These are phyloP conservation scores for Mycena polygramma DNA, from an alignment of 768 basidiomycete species.

Conservation along the genomic window DNA sequence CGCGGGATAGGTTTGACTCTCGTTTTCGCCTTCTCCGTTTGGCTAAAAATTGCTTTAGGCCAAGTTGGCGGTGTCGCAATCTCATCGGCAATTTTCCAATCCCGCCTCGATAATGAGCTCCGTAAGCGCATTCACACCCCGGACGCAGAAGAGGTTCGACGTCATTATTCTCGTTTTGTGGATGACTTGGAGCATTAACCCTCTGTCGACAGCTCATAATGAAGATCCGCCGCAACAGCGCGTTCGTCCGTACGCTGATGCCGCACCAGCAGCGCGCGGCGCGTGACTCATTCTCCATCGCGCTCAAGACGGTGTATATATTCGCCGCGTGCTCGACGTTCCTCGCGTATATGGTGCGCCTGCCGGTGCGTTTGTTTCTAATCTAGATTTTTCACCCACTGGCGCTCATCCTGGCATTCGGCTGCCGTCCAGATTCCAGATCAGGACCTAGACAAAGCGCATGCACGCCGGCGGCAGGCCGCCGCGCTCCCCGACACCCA, in stretches of 20 bases:
- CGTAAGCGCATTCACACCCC: conserved; percentile 58
- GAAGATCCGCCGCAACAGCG: conserved; percentile 72
- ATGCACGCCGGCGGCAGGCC: conserved; percentile 7
- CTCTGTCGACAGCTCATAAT: conserved; percentile 61
- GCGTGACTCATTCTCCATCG: conserved; percentile 70
- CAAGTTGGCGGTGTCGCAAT: conserved; percentile 81
- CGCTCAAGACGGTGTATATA: conserved; percentile 73
- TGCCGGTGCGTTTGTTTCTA: conserved; percentile 61
- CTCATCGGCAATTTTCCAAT: conserved; percentile 78
- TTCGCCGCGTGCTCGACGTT: conserved; percentile 71
- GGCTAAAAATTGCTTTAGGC: conserved; percentile 51
- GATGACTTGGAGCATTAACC: not conserved
- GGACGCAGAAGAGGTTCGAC: conserved; percentile 17
- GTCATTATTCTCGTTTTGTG: conserved; percentile 46
- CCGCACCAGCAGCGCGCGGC: conserved; percentile 65
- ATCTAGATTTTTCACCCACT: not conserved
- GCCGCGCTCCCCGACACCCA: not conserved
- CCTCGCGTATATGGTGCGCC: conserved; percentile 69
- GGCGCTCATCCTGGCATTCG: not conserved
- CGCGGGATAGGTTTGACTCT: conserved; percentile 66
- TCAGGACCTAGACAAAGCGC: conserved; percentile 33
- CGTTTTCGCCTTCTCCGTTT: not conserved
- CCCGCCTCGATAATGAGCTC: conserved; percentile 66
- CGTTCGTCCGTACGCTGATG: conserved; percentile 64
- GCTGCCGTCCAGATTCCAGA: conserved; percentile 25